These are phyloP conservation scores for Plasmopara muralis DNA, from an alignment of 352 stramenopile genomes.

Conservation along the genomic window DNA sequence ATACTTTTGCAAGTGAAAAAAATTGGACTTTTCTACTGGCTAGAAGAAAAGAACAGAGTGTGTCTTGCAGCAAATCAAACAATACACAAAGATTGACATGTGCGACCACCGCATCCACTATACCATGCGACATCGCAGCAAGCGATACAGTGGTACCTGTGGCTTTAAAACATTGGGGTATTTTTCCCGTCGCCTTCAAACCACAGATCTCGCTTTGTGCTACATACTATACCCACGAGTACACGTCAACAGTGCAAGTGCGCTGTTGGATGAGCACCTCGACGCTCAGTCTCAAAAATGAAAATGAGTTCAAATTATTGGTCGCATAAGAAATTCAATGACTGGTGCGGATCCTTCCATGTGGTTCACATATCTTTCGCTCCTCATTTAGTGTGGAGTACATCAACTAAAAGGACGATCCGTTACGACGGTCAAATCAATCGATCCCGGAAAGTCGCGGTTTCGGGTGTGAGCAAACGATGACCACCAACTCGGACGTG, in stretches of 20 bases:
- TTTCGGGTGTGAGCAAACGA: neutral
- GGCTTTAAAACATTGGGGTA: slow-evolving; percentile 17
- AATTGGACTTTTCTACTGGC: slow-evolving; percentile 77
- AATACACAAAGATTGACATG: slow-evolving; percentile 20
- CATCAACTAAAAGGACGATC: neutral
- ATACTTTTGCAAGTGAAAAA: slow-evolving; percentile 79
- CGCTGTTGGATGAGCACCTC: slow-evolving; percentile 67
- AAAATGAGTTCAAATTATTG: neutral
- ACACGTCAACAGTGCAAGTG: slow-evolving; percentile 38
- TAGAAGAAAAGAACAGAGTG: slow-evolving; percentile 81
- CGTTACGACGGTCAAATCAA: neutral
- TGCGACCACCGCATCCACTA: slow-evolving; percentile 28
- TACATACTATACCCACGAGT: slow-evolving; percentile 76
- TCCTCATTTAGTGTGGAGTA: slow-evolving; percentile 1
- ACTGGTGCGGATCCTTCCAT: slow-evolving; percentile 18
- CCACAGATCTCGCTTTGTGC: slow-evolving; percentile 42
- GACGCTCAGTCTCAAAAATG: slow-evolving; percentile 8
- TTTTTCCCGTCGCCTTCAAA: slow-evolving; percentile 25
- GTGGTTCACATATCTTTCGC: slow-evolving; percentile 1
- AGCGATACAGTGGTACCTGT: slow-evolving; percentile 30
- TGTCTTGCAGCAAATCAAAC: slow-evolving; percentile 47
- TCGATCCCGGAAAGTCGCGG: slow-evolving; percentile 2
- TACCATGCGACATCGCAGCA: slow-evolving; percentile 12
- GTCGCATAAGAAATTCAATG: slow-evolving; percentile 10
- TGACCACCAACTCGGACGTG: slow-evolving; percentile 11